These are phyloP conservation scores for Peronospora belbahrii DNA, from an alignment of 352 stramenopile genomes.

Conservation along the genomic window DNA sequence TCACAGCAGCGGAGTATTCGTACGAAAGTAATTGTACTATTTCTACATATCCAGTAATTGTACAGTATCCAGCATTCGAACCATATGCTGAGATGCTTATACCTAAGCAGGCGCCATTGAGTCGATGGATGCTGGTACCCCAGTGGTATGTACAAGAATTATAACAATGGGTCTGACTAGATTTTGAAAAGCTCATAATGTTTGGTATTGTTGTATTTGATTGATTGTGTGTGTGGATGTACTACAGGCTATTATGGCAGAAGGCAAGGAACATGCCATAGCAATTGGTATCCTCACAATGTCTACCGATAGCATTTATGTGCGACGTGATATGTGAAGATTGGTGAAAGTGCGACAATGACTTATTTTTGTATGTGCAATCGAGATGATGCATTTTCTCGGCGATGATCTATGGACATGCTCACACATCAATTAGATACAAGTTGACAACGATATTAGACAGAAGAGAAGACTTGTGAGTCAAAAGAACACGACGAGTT, in stretches of 20 bases:
- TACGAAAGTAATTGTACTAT: too few relatives aligned
- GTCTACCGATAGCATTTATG: conserved; percentile 93
- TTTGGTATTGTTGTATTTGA: too few relatives aligned
- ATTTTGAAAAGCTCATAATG: too few relatives aligned
- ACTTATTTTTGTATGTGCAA: conserved; percentile 42
- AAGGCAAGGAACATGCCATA: conserved; percentile 95
- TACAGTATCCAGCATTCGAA: conserved; percentile 90
- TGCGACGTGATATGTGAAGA: background rate
- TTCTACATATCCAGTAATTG: too few relatives aligned
- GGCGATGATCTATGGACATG: conserved; percentile 94
- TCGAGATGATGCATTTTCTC: conserved; percentile 95
- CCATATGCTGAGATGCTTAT: too few relatives aligned
- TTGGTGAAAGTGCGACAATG: too few relatives aligned
- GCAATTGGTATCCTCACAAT: conserved; percentile 95
- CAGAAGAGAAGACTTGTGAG: conserved; percentile 1
- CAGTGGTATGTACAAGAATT: conserved; percentile 59
- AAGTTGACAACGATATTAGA: background rate
- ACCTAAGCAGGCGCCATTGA: conserved; percentile 93
- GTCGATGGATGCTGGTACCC: conserved; percentile 70
- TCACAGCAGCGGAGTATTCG: conserved; percentile 95
- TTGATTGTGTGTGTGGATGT: background rate
- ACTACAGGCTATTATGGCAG: conserved; percentile 93
- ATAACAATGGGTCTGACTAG: too few relatives aligned
- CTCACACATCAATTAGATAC: conserved; percentile 59
- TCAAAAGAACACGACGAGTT: too few relatives aligned